Conservation (phyloP, 2,329 filamentous ascomycete genomes). For the Cercospora beticola region DNA sequence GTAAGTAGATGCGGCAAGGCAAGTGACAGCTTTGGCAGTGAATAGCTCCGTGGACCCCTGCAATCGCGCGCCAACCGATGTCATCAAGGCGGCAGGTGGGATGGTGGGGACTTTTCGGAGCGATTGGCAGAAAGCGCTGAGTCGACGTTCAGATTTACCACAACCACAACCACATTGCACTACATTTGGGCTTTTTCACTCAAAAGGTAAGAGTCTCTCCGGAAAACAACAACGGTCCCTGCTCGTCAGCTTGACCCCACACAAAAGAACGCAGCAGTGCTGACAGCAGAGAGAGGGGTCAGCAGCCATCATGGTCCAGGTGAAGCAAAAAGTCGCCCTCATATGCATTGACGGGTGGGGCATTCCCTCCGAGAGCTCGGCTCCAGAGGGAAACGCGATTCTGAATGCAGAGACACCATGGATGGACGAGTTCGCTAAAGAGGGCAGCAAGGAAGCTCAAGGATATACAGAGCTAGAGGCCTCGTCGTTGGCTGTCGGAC, state of each 20-base stretch:
- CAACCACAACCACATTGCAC: not conserved
- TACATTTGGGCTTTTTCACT: not conserved
- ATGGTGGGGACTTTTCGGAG: conserved; percentile 10
- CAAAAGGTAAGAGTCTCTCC: not conserved
- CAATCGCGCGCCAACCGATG: not conserved
- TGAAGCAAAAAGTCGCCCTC: conserved; percentile 68
- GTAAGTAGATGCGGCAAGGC: not conserved
- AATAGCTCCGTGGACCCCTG: conserved; percentile 1
- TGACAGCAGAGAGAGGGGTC: conserved; percentile 2
- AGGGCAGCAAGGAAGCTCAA: conserved; percentile 69
- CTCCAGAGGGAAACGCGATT: conserved; percentile 82
- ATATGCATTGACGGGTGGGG: conserved; percentile 99
- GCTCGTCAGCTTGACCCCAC: not conserved
- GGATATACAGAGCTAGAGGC: conserved; percentile 93
- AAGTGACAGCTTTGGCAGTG: not conserved
- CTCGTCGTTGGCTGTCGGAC: conserved; percentile 89
- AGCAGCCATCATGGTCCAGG: conserved; percentile 56
- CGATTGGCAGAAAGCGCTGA: conserved; percentile 2
- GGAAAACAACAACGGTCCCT: not conserved
- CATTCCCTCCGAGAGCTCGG: conserved; percentile 74
- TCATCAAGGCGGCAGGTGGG: conserved; percentile 1
- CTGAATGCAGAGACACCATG: conserved; percentile 86
- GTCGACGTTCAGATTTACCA: not conserved
- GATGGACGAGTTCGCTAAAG: conserved; percentile 80
- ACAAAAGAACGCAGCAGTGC: not conserved